A percentile compares a stretch with the other conserved stretches of the same genome.
Evolutionary conservation across 163 green algal genomes (phyloP).

Genomic region (Chlorella variabilis): DNA sequence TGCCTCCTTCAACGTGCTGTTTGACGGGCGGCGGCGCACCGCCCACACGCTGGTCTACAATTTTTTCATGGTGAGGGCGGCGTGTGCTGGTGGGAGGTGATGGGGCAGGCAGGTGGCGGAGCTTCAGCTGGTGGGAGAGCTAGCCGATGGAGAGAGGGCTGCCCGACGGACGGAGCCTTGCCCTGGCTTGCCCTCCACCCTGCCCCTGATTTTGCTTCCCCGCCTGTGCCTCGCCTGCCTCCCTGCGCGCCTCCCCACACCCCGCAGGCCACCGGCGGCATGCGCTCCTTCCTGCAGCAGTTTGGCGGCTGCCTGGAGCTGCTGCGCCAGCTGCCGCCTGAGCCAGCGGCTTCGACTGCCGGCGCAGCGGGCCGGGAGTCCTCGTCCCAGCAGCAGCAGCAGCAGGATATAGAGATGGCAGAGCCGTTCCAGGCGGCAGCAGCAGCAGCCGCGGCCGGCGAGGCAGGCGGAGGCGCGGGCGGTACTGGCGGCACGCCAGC

Average conservation of each 20-base stretch:
- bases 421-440: not conserved
- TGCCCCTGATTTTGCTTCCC: no score
- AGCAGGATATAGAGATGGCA: conserved; percentile 12
- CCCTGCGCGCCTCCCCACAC: no score
- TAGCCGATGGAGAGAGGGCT: no score
- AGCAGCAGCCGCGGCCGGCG: not conserved
- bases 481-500: not conserved
- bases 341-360: not conserved
- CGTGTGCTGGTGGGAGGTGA: not conserved
- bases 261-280: conserved; percentile 34
- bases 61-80: conserved; percentile 67
- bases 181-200: not conserved
- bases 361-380: not conserved
- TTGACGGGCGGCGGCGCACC: conserved; percentile 80
- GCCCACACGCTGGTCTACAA: conserved; percentile 88
- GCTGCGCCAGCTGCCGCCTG: conserved; percentile 33
- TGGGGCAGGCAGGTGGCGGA: not conserved
- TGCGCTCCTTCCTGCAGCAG: conserved; percentile 38
- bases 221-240: no score
- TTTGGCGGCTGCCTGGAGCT: conserved; percentile 33
- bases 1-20: conserved; percentile 70
- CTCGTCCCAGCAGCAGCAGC: not conserved
- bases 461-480: not conserved
- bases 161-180: no score
- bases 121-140: not conserved